Percentiles rank a stretch among this genome's conserved stretches.
Conservation (phyloP, 805 yeast genomes). For the Soucietia sequanensis region DNA sequence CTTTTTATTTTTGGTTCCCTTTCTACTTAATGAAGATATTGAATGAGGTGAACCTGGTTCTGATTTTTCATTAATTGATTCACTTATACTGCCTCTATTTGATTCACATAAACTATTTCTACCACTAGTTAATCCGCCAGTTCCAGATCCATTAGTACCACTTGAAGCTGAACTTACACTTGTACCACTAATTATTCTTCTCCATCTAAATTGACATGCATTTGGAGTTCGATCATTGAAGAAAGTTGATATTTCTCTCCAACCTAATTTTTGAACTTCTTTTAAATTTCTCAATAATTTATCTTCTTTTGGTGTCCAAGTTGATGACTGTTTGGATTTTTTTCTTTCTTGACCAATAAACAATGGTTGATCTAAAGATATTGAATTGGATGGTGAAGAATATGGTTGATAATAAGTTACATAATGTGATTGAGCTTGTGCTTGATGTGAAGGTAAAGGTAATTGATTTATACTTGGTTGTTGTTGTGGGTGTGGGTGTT, state of each 20-base stretch:
- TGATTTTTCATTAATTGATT: no score
- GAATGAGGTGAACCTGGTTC: no score
- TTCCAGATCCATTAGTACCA: conserved; percentile 2
- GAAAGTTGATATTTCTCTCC: conserved; percentile 83
- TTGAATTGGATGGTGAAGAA: conserved; percentile 3
- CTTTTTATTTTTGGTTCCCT: conserved; percentile 11
- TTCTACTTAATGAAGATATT: background rate
- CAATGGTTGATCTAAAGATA: background rate
- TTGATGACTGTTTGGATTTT: conserved; percentile 33
- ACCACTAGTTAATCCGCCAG: no score
- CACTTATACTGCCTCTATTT: conserved; percentile 1
- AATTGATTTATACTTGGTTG: conserved; percentile 1
- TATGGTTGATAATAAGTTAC: conserved; percentile 1
- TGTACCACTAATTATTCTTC: conserved; percentile 52
- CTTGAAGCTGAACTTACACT: conserved; percentile 11
- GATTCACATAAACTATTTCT: no score
- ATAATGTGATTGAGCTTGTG: conserved; percentile 4
- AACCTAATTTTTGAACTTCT: conserved; percentile 80
- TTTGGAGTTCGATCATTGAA: conserved; percentile 82
- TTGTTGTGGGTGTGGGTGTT: conserved; percentile 2
- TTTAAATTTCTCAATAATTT: conserved; percentile 68
- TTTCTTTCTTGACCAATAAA: conserved; percentile 12
- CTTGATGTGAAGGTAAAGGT: background rate
- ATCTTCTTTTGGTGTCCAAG: conserved; percentile 84
- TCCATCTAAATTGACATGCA: conserved; percentile 89